These are phyloP conservation scores for Lactarius pseudohatsudake DNA, from an alignment of 768 basidiomycete species.

Conservation along the genomic window DNA sequence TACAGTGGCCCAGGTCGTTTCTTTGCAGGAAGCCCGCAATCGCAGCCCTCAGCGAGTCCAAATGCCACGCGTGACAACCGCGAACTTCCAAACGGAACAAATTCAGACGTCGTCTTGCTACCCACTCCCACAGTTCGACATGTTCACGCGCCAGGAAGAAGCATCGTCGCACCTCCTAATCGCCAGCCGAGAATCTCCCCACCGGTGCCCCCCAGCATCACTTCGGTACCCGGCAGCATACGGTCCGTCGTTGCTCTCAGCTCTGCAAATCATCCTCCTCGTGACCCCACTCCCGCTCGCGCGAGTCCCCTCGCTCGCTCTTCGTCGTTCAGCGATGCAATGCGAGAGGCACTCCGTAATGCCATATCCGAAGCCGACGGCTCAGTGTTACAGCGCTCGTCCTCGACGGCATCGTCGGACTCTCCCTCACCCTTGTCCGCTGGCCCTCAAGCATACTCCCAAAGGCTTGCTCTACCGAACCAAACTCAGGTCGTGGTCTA, in stretches of 20 bases:
- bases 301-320: conserved; percentile 6
- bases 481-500: not conserved
- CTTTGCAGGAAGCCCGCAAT: conserved; percentile 17
- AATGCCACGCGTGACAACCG: not conserved
- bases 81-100: conserved; percentile 1
- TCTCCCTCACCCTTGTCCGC: not conserved
- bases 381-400: not conserved
- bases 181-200: not conserved
- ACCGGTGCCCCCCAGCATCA: not conserved
- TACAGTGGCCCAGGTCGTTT: conserved; percentile 25
- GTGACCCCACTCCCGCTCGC: conserved; percentile 6
- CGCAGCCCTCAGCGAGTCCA: conserved; percentile 14
- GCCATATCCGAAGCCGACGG: conserved; percentile 11
- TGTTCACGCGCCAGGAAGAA: not conserved
- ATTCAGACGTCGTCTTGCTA: conserved; percentile 5
- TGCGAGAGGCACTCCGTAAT: conserved; percentile 18
- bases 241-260: not conserved
- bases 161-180: not conserved
- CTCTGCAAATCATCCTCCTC: not conserved
- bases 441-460: not conserved
- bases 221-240: not conserved
- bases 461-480: not conserved
- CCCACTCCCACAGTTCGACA: conserved; percentile 3
- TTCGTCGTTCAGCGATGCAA: conserved; percentile 18
- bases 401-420: conserved; percentile 4